These are phyloP conservation scores for Botrytis fabae DNA, from an alignment of 2,329 filamentous ascomycete genomes.

Conservation along the genomic window DNA sequence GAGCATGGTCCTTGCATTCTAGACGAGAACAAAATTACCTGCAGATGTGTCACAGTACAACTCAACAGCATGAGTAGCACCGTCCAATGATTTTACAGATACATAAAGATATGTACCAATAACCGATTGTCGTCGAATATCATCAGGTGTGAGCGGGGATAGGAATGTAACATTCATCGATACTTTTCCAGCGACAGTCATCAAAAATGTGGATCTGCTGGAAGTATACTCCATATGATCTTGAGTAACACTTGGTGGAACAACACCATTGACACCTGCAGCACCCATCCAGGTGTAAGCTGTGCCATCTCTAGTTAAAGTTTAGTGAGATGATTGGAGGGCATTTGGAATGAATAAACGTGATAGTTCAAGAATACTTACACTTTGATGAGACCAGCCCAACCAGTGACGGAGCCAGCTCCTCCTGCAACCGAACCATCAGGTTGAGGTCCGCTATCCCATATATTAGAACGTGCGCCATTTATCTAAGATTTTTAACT, in stretches of 20 bases:
- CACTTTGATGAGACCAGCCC: constrained; percentile 71
- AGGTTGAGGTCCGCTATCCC: constrained; percentile 33
- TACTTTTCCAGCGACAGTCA: constrained; percentile 62
- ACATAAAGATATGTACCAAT: constrained; percentile 71
- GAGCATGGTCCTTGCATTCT: not conserved
- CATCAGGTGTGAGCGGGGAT: constrained; percentile 68
- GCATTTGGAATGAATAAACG: not conserved
- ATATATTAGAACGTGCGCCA: not conserved
- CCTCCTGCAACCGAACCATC: constrained; percentile 28
- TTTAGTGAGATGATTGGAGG: not conserved
- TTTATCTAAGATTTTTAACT: constrained; percentile 8
- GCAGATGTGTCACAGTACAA: constrained; percentile 72
- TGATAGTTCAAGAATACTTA: not conserved
- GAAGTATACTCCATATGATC: constrained; percentile 69
- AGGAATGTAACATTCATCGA: constrained; percentile 68
- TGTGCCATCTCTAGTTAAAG: constrained; percentile 49
- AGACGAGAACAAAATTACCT: constrained; percentile 47
- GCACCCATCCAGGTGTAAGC: constrained; percentile 69
- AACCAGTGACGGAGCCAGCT: constrained; percentile 59
- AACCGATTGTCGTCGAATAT: constrained; percentile 66
- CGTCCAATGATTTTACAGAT: constrained; percentile 62
- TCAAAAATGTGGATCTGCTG: constrained; percentile 67
- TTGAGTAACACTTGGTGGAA: constrained; percentile 56
- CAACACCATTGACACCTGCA: constrained; percentile 44
- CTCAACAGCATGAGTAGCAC: constrained; percentile 61